phyloP scores from a whole-genome alignment of 805 yeast species.

The Naumovozyma castellii region DNA sequence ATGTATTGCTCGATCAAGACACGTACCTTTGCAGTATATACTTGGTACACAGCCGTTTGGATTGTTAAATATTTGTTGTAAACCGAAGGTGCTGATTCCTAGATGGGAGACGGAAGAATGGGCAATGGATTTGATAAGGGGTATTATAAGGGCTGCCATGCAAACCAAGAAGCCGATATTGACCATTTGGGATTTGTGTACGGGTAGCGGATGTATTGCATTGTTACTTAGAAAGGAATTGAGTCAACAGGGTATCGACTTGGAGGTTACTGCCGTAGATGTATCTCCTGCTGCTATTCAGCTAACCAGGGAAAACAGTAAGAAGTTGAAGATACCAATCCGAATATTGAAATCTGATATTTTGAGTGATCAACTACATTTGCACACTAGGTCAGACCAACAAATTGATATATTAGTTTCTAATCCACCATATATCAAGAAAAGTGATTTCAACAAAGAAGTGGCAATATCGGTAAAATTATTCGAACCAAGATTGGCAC shows the following conservation, averaged over 20 bases:
- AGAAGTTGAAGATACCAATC: not conserved
- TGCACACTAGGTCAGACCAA: not conserved
- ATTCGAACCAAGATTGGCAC: conserved; percentile 71
- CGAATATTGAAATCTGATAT: not conserved
- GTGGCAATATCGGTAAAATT: conserved; percentile 55
- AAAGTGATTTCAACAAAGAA: conserved; percentile 25
- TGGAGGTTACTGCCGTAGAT: conserved; percentile 43
- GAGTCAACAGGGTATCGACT: conserved; percentile 4
- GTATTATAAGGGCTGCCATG: not conserved
- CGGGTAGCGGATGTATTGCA: conserved; percentile 86
- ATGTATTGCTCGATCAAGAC: conserved; percentile 39
- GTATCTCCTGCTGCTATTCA: conserved; percentile 42
- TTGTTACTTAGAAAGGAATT: conserved; percentile 36
- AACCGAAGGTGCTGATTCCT: conserved; percentile 69
- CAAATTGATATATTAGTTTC: conserved; percentile 51
- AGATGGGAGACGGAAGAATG: conserved; percentile 96
- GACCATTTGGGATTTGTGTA: conserved; percentile 58
- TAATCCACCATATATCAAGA: conserved; percentile 83
- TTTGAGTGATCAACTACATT: not conserved
- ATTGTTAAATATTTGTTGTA: conserved; percentile 47
- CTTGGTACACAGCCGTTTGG: conserved; percentile 87
- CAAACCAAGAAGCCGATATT: conserved; percentile 5
- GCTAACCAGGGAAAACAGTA: conserved; percentile 31
- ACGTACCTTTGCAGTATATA: conserved; percentile 75
- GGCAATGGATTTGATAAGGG: conserved; percentile 38